Conservation (phyloP, 1,284 basidiomycete genomes). For the Ganoderma lucidum region DNA sequence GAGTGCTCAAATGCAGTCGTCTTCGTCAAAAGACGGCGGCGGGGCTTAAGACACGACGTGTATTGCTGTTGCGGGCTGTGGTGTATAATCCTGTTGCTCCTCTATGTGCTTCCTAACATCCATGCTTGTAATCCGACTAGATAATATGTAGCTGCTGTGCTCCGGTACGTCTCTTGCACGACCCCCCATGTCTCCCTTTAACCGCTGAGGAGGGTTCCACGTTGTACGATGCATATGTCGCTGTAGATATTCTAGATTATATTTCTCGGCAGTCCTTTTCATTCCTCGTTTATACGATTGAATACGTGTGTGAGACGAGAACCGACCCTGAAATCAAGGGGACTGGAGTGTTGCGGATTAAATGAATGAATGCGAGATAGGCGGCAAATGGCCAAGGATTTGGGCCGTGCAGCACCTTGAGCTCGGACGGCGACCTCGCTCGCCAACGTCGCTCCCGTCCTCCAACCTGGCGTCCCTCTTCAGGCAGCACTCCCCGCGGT, state of each 20-base stretch:
- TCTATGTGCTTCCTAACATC: constrained; percentile 29
- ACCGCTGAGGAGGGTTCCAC: constrained; percentile 27
- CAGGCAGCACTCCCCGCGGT: constrained; percentile 51
- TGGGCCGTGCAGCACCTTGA: constrained; percentile 18
- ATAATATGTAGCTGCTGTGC: constrained; percentile 37
- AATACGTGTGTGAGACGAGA: background rate
- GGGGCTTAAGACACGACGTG: constrained; percentile 35
- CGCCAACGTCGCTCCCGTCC: constrained; percentile 9
- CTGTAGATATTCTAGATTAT: constrained; percentile 40
- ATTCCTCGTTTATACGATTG: background rate
- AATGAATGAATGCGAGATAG: constrained; percentile 10
- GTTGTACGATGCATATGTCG: constrained; percentile 38
- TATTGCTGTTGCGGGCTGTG: constrained; percentile 16
- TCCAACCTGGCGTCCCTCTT: constrained; percentile 45
- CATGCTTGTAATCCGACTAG: constrained; percentile 38
- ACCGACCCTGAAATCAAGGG: constrained; percentile 1
- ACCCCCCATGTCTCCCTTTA: constrained; percentile 33
- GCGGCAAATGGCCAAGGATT: constrained; percentile 19
- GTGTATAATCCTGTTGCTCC: constrained; percentile 22
- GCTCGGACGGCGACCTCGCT: constrained; percentile 28
- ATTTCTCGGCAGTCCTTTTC: constrained; percentile 31
- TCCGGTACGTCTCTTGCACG: constrained; percentile 30
- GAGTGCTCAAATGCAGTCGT: constrained; percentile 48
- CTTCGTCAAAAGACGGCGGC: constrained; percentile 44
- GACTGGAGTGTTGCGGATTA: background rate